phyloP scores from a whole-genome alignment of 2,329 filamentous ascomycete species.

The Atkinsonella hypoxylon region DNA sequence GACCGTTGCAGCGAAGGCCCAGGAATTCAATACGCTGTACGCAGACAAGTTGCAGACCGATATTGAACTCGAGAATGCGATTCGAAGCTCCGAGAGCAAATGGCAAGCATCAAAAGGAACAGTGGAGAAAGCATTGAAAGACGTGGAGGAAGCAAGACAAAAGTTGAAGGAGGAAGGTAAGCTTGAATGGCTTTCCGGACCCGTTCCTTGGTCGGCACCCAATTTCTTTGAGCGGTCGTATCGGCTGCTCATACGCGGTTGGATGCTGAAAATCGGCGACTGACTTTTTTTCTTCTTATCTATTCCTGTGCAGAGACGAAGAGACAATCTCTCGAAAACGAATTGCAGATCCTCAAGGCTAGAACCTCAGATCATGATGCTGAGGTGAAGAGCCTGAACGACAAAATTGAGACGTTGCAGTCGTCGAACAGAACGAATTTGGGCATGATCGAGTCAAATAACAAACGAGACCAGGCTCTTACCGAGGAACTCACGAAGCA shows the following conservation, averaged over 20 bases:
- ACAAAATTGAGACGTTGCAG: constrained; percentile 77
- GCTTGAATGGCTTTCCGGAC: constrained; percentile 11
- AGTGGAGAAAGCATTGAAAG: constrained; percentile 71
- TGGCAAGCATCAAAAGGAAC: constrained; percentile 70
- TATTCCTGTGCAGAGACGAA: constrained; percentile 49
- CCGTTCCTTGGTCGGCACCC: constrained; percentile 8
- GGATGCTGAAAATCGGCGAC: neutral
- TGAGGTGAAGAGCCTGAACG: constrained; percentile 63
- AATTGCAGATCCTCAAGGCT: constrained; percentile 67
- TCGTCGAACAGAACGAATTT: constrained; percentile 86
- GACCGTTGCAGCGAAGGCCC: constrained; percentile 65
- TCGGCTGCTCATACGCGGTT: neutral
- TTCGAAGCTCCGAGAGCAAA: constrained; percentile 72
- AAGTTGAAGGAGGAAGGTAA: constrained; percentile 76
- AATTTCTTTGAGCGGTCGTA: neutral
- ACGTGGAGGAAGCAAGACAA: constrained; percentile 68
- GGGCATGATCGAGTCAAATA: constrained; percentile 81
- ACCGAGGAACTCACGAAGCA: constrained; percentile 78
- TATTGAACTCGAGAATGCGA: constrained; percentile 85
- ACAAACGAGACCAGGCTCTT: constrained; percentile 71
- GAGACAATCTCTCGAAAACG: constrained; percentile 64
- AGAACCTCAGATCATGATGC: constrained; percentile 62
- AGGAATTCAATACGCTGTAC: constrained; percentile 69
- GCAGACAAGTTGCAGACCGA: constrained; percentile 82
- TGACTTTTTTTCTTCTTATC: neutral